Percentiles rank a stretch among this genome's conserved stretches.
phyloP scores from a whole-genome alignment of 129 eudicot species.

The Pittosporum tobira region DNA sequence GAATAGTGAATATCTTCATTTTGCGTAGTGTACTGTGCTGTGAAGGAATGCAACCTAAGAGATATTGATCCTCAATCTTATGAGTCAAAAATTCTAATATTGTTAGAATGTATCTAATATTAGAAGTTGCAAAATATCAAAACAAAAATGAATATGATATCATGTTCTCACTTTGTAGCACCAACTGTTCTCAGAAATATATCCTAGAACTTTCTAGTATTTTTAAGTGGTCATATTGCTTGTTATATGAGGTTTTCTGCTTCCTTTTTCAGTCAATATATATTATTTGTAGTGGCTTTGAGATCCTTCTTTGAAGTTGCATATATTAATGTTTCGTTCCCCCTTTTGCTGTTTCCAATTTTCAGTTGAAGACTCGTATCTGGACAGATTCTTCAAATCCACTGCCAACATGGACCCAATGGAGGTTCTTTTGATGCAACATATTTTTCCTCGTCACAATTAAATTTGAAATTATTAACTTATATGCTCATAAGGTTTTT shows the following conservation, averaged over 20 bases:
- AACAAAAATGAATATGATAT: not conserved
- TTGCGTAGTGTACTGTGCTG: too few relatives aligned
- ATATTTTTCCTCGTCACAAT: not conserved
- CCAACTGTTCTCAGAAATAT: not conserved
- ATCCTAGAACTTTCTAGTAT: not conserved
- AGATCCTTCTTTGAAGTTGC: not conserved
- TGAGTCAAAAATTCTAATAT: too few relatives aligned
- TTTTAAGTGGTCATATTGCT: not conserved
- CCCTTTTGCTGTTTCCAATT: conserved; percentile 9
- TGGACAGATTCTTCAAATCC: conserved; percentile 73
- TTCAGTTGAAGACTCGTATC: conserved; percentile 71
- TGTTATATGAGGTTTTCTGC: not conserved
- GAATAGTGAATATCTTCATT: too few relatives aligned
- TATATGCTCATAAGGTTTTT: not conserved
- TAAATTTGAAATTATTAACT: not conserved
- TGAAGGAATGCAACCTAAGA: too few relatives aligned
- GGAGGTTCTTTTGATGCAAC: conserved; percentile 40
- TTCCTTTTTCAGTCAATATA: not conserved
- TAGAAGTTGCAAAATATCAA: too few relatives aligned
- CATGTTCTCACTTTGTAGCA: not conserved
- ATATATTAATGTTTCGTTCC: not conserved
- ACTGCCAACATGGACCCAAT: conserved; percentile 73
- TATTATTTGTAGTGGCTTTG: not conserved
- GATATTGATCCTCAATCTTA: too few relatives aligned
- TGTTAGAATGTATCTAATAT: not conserved